Base-by-base conservation (phyloP, 352 stramenopile species). In the Aphanomyces invadans region DNA sequence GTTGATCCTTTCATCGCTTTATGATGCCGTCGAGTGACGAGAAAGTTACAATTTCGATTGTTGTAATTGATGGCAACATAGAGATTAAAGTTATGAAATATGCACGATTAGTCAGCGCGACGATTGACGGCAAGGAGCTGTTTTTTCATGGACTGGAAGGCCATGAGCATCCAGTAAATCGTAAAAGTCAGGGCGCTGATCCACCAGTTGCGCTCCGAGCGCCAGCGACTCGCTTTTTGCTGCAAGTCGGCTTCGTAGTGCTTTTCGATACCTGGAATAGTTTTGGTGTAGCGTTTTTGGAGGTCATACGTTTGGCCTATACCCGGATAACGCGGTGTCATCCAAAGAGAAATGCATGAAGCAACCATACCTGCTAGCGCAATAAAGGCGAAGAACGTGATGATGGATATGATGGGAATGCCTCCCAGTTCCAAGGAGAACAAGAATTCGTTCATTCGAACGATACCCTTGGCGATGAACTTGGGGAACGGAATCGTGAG, bases 151-250 rank as follows among this genome's bases (percentile, higher is more conserved):
- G 83, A 80, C 65, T 91, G 83, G 69, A 91, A 91, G 61, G 80
- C 79, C 31, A 88, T 70, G 42, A 91, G 70, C 83, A 91, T 91
- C 82, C 83, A 92, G 72, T 92, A 92, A 63, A 92, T 92, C 28
- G 79, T 87, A 65, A 92, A 92, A 32, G 81, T 88, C 29, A 92
- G 79, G 25, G 83, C 81, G 57, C 81, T 90, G 72, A 92, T 92
- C 83, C 83, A 92, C 81, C 81, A 92, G 71, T 92, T 92, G 52
- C 83, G 71, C 71, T 92, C 83, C 9, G 75, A 82, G 29, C 83
- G 77, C 83, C 83, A 91, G 48, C 83, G 79, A 42, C 78, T 78
- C 23, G 83, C 83, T 55, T 90, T 89, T 74, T 92, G 87, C 77
- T 89, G 80, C 61, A 91, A 65, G 65, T 91, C 80, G 15, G 81